Evolutionary conservation across 441 rosid genomes (phyloP), one percentile per base, ranked within the genome.

Genomic region (Croton setiger): DNA sequence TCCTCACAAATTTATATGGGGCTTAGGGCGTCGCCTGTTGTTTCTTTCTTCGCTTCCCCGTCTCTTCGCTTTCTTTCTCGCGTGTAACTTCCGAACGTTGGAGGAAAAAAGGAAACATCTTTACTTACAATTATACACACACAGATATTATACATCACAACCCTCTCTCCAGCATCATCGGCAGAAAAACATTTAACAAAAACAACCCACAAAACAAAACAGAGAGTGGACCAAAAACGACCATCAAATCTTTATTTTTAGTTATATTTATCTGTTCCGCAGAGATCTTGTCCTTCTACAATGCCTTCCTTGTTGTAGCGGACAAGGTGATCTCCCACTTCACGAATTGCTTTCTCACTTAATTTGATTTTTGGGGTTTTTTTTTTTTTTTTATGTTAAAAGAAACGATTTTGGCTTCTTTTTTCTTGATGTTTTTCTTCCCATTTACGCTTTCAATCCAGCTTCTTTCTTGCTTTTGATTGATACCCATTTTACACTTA

Each of bases 211-310:
- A 18, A 18, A 59, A 48, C 63, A 61, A 18, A n/a, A 31, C 18
- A 31, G 6, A n/a, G 18, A 51, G 10, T 45, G 49, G 17, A 44
- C 18, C 45, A 14, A 45, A 35, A 36, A 39, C 5, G 44, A 68
- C 20, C 9, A 58, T 31, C 58, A 39, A 27, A 20, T 51, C 27
- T 27, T 23, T 51, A 37, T 70, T 52, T 31, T 57, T 11, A 31
- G 61, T 63, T 62, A 2, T 20, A 1, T 54, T 53, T 7, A 58
- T 68, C 45, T 53, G 12, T 5, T 36, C 45, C 63, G 66, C 49
- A 37, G 76, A 69, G 78, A 81, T 79, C 83, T 81, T 76, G 81
- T 75, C 70, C 83, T 72, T 66, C 76, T 75, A 71, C 83, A 79
- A 79, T 79, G 72, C 66, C 69, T 73, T 68, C 6, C 70, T 63